Evolutionary conservation across 2,329 filamentous ascomycete genomes (phyloP).

Genomic region (Claviceps maximensis): DNA sequence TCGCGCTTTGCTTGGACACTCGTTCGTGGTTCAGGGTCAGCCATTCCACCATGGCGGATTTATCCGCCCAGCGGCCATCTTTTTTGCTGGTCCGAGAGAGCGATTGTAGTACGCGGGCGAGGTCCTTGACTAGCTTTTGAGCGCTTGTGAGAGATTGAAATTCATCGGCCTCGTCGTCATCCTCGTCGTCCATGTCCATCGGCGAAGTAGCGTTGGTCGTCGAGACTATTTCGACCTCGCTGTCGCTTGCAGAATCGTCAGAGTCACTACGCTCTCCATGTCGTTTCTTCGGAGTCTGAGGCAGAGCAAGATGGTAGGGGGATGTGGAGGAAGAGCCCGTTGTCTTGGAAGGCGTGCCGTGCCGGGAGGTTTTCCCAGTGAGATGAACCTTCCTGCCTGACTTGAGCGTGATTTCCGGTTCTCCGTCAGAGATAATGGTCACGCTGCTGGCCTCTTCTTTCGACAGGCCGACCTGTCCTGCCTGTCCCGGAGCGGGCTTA

Average conservation of each 20-base stretch:
- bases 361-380: background rate
- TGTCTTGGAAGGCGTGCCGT: background rate
- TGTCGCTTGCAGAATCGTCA: background rate
- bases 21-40: slow-evolving; percentile 9
- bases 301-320: background rate
- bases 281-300: background rate
- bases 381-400: background rate
- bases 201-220: background rate
- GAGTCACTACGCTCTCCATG: background rate
- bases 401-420: background rate
- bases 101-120: background rate
- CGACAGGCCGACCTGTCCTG: too few species aligned
- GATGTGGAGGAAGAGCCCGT: background rate
- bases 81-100: background rate
- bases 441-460: background rate
- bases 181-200: background rate
- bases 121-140: background rate
- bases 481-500: too few species aligned
- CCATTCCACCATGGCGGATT: background rate
- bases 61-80: background rate
- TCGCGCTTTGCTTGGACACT: background rate
- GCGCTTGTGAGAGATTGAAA: background rate
- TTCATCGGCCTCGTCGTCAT: background rate
- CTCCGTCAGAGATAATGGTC: background rate
- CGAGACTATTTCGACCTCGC: background rate